phyloP scores from a whole-genome alignment of 768 basidiomycete species.

The Sistotremastrum niveocremeum region DNA sequence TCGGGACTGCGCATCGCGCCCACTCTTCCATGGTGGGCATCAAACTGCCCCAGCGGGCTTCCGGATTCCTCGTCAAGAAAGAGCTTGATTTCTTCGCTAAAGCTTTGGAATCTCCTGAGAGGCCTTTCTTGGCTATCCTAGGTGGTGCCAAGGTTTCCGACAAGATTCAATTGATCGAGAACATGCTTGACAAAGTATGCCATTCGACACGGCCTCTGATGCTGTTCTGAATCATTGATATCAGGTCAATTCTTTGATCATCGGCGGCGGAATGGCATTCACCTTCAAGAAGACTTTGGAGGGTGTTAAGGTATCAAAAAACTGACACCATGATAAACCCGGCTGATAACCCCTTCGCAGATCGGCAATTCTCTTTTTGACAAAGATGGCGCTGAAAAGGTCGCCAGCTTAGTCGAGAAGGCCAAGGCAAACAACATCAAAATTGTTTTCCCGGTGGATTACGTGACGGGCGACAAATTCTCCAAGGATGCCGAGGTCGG shows the following conservation, averaged over 20 bases:
- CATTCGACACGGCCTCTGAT: background rate
- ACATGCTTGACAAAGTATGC: constrained; percentile 90
- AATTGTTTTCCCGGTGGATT: constrained; percentile 92
- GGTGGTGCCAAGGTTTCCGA: constrained; percentile 98
- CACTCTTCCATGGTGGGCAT: constrained; percentile 99
- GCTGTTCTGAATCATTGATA: constrained; percentile 1
- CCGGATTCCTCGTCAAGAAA: constrained; percentile 96
- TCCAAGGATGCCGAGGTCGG: constrained; percentile 77
- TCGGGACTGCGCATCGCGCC: constrained; percentile 95
- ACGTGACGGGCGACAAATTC: constrained; percentile 89
- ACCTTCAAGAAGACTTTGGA: constrained; percentile 96
- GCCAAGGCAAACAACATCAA: constrained; percentile 86
- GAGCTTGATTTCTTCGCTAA: constrained; percentile 98
- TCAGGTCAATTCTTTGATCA: constrained; percentile 88
- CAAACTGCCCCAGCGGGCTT: constrained; percentile 80
- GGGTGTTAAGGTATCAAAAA: constrained; percentile 39
- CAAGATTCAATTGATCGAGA: constrained; percentile 97
- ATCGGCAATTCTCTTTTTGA: constrained; percentile 96
- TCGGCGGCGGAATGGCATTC: constrained; percentile 98
- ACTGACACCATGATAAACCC: background rate
- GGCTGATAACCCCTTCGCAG: constrained; percentile 23
- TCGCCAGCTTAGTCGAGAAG: constrained; percentile 72
- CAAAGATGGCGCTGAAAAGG: constrained; percentile 76
- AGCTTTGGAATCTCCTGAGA: constrained; percentile 85
- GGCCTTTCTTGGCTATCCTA: constrained; percentile 95